A percentile compares a stretch with the other conserved stretches of the same genome.
Conservation (phyloP, 768 basidiomycete genomes). For the Trametes maxima region DNA sequence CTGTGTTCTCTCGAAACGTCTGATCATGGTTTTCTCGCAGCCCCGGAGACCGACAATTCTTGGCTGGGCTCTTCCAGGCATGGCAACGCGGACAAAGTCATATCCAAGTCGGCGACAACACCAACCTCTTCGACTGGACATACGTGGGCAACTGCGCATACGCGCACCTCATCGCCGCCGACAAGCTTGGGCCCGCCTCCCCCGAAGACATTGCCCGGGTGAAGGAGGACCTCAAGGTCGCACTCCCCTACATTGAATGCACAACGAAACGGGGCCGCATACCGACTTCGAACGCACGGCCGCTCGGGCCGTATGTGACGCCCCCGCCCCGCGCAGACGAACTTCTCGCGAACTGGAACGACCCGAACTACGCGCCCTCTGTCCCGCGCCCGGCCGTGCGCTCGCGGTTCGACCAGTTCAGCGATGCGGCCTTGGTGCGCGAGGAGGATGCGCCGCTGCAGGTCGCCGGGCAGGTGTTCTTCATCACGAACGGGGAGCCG, state of each 20-base stretch:
- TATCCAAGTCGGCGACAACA: conserved; percentile 93
- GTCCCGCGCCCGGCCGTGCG: conserved; percentile 61
- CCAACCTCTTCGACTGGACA: conserved; percentile 94
- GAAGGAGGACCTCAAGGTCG: conserved; percentile 45
- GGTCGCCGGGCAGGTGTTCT: conserved; percentile 93
- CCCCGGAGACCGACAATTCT: conserved; percentile 88
- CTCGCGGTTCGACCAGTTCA: conserved; percentile 79
- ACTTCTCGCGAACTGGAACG: conserved; percentile 58
- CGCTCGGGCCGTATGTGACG: conserved; percentile 78
- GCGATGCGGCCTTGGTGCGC: conserved; percentile 56
- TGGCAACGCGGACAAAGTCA: conserved; percentile 83
- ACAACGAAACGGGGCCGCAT: conserved; percentile 68
- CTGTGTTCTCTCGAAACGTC: not conserved
- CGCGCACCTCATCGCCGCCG: conserved; percentile 92
- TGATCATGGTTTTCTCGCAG: conserved; percentile 40
- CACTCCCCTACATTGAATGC: conserved; percentile 62
- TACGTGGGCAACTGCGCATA: conserved; percentile 95
- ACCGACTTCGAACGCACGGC: conserved; percentile 80
- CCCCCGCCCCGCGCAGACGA: conserved; percentile 59
- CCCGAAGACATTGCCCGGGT: conserved; percentile 40
- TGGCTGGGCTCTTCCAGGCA: conserved; percentile 77
- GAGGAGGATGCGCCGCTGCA: conserved; percentile 60
- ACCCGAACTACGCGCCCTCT: conserved; percentile 44
- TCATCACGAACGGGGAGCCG: conserved; percentile 97
- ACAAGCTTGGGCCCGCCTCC: conserved; percentile 67